phyloP scores from a whole-genome alignment of 2,329 filamentous ascomycete genomes.

The Sporothrix phasma region DNA sequence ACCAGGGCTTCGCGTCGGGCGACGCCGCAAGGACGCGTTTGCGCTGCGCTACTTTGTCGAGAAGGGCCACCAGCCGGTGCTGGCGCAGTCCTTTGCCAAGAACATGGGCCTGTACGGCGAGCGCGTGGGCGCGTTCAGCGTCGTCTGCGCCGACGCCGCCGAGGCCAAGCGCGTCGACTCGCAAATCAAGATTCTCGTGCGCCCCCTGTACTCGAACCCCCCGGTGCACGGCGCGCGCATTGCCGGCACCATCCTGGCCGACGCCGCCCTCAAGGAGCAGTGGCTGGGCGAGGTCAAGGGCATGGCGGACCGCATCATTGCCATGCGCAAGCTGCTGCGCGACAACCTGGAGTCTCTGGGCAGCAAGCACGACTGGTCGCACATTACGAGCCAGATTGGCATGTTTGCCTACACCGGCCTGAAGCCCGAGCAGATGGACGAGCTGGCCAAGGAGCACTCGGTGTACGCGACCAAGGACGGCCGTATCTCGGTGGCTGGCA shows the following conservation, averaged over 20 bases:
- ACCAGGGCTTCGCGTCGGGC: constrained; percentile 94
- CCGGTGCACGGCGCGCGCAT: constrained; percentile 94
- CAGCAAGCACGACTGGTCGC: constrained; percentile 95
- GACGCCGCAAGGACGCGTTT: constrained; percentile 85
- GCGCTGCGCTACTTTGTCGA: constrained; percentile 87
- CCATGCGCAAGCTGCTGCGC: constrained; percentile 91
- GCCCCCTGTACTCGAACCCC: constrained; percentile 96
- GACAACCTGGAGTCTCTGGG: constrained; percentile 90
- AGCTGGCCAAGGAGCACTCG: constrained; percentile 86
- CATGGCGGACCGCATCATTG: constrained; percentile 99
- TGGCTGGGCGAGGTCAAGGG: constrained; percentile 96
- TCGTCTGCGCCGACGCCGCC: constrained; percentile 64
- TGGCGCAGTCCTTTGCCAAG: constrained; percentile 95
- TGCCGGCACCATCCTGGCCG: constrained; percentile 83
- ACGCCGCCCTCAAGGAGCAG: constrained; percentile 74
- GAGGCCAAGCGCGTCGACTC: constrained; percentile 93
- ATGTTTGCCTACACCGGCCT: constrained; percentile 99
- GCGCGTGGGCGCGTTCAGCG: constrained; percentile 92
- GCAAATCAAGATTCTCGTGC: constrained; percentile 96
- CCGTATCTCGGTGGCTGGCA: constrained; percentile 76
- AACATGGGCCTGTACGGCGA: constrained; percentile 99
- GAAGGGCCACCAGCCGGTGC: constrained; percentile 78
- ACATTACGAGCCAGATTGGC: constrained; percentile 97
- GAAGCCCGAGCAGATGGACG: constrained; percentile 82
- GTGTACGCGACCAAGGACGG: constrained; percentile 95